Percentiles rank a stretch among this genome's conserved stretches.
Evolutionary conservation across 2,329 filamentous ascomycete genomes (phyloP).

Genomic region (Cladosporium sp.): DNA sequence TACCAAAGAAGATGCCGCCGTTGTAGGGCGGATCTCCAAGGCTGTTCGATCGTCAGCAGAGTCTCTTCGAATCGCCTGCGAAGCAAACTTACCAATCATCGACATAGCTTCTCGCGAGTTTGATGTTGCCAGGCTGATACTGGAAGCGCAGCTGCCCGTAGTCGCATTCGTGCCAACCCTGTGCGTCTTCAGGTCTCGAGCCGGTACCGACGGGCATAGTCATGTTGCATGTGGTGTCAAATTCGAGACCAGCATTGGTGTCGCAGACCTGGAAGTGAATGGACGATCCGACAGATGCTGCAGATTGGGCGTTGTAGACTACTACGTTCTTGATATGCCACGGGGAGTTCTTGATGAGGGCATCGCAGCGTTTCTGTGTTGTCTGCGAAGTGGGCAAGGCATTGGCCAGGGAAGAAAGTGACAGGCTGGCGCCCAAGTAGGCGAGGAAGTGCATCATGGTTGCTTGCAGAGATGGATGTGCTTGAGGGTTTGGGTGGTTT

Average conservation of each 20-base stretch:
- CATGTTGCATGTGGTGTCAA: not conserved
- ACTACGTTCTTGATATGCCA: not conserved
- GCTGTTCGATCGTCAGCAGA: not conserved
- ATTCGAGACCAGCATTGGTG: conserved; percentile 5
- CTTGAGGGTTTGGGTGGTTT: not conserved
- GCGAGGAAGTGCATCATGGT: not conserved
- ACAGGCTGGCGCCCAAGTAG: not conserved
- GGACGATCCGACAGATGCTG: not conserved
- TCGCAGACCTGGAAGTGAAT: not conserved
- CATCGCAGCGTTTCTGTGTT: not conserved
- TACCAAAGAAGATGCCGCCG: conserved; percentile 1
- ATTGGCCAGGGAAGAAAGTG: not conserved
- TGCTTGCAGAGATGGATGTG: not conserved
- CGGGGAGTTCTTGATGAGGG: not conserved
- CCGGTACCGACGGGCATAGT: not conserved
- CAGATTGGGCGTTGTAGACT: not conserved
- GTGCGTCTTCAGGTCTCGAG: not conserved
- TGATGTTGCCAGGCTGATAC: not conserved
- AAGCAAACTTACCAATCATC: not conserved
- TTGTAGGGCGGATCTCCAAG: not conserved
- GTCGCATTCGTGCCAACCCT: not conserved
- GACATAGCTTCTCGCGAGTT: not conserved
- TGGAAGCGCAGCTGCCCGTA: not conserved
- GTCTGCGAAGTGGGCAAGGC: not conserved
- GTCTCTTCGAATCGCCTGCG: not conserved